Conservation (phyloP, 352 stramenopile species). For the Phytophthora kernoviae region DNA sequence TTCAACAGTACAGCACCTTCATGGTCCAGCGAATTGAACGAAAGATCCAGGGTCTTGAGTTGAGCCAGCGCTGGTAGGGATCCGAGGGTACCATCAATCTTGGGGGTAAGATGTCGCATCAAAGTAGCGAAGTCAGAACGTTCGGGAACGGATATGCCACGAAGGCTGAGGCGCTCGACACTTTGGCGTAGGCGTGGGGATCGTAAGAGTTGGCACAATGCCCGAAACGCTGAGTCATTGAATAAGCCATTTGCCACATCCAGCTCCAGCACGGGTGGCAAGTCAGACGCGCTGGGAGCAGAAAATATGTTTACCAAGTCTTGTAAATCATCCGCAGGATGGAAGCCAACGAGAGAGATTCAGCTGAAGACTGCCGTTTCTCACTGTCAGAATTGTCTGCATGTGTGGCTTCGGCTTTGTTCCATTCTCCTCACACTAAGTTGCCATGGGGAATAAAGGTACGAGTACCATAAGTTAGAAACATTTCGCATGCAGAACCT, state of each 20-base stretch:
- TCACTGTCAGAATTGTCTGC: conserved; percentile 41
- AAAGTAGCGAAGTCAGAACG: conserved; percentile 49
- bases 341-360: conserved; percentile 63
- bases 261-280: conserved; percentile 48
- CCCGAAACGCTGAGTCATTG: conserved; percentile 50
- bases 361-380: conserved; percentile 42
- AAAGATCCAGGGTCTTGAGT: conserved; percentile 64
- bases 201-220: conserved; percentile 52
- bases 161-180: conserved; percentile 45
- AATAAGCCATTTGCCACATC: conserved; percentile 72
- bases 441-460: background rate
- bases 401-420: conserved; percentile 46
- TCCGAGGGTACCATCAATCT: conserved; percentile 3
- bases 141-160: conserved; percentile 54
- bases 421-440: conserved; percentile 51
- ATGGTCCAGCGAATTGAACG: conserved; percentile 67
- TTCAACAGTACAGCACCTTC: conserved; percentile 42
- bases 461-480: too few relatives aligned
- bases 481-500: too few relatives aligned
- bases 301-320: conserved; percentile 56
- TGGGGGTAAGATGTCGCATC: conserved; percentile 36
- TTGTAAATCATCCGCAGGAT: conserved; percentile 54
- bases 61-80: conserved; percentile 29
- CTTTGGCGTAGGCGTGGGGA: conserved; percentile 37
- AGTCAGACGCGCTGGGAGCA: conserved; percentile 15